phyloP scores from a whole-genome alignment of 768 basidiomycete genomes.

The Mycena alexandri region DNA sequence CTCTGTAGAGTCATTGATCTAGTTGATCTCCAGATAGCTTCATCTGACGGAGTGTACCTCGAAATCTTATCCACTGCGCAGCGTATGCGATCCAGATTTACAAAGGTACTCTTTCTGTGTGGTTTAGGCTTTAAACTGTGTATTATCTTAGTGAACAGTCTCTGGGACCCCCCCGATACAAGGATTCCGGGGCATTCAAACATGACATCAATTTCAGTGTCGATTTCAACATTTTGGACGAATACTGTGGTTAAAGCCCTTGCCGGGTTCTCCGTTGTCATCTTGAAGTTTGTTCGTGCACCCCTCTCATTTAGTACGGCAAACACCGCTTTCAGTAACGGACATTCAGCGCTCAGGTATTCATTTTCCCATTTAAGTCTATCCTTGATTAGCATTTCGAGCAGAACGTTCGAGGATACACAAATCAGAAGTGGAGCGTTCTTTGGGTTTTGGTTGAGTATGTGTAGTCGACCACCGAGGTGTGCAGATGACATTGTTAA shows the following conservation, averaged over 20 bases:
- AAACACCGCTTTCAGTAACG: neutral
- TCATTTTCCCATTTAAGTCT: conserved; percentile 11
- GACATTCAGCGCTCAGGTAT: neutral
- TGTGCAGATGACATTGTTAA: neutral
- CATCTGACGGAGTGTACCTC: conserved; percentile 1
- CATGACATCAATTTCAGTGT: conserved; percentile 1
- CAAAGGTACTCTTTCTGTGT: neutral
- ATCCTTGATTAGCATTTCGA: neutral
- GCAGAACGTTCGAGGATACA: neutral
- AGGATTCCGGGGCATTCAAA: neutral
- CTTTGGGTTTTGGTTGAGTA: neutral
- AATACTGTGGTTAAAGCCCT: neutral
- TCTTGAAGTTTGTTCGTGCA: conserved; percentile 1
- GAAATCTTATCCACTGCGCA: neutral
- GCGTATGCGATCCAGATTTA: conserved; percentile 16
- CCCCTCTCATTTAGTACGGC: conserved; percentile 10
- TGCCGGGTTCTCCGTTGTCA: neutral
- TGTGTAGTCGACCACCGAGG: neutral
- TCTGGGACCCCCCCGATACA: neutral
- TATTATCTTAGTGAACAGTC: conserved; percentile 15
- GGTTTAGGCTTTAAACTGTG: neutral
- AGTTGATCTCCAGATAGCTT: conserved; percentile 19
- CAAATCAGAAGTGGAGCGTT: neutral
- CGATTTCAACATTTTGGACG: neutral
- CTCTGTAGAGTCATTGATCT: neutral